Percentiles rank a stretch among this genome's conserved stretches.
Evolutionary conservation across 148 eudicot species (phyloP).

Genomic region (Rhododendron kiyosumense): DNA sequence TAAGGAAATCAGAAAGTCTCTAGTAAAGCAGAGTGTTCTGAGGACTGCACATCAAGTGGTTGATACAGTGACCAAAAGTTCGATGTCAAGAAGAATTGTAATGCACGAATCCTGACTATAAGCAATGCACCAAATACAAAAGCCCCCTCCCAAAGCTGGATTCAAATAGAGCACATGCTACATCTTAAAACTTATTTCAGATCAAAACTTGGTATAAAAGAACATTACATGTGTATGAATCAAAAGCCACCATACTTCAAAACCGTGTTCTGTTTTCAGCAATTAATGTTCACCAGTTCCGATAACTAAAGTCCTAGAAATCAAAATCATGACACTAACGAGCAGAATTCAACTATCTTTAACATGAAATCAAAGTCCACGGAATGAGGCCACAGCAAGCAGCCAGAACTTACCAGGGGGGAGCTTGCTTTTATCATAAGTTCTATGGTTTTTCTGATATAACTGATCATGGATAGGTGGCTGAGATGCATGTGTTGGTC

Average conservation of each 20-base stretch:
- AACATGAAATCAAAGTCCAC: conserved; percentile 7
- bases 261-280: background rate
- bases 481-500: conserved; percentile 46
- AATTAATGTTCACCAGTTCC: background rate
- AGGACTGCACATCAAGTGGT: conserved; percentile 6
- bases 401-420: conserved; percentile 69
- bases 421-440: conserved; percentile 52
- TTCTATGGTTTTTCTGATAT: conserved; percentile 47
- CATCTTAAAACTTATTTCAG: background rate
- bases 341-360: background rate
- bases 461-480: conserved; percentile 43
- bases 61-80: background rate
- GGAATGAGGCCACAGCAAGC: background rate
- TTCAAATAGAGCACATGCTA: background rate
- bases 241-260: background rate
- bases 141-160: background rate
- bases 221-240: background rate
- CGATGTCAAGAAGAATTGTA: background rate
- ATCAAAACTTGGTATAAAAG: background rate
- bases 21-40: background rate
- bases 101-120: background rate
- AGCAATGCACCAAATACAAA: background rate
- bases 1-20: background rate
- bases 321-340: background rate
- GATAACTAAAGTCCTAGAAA: background rate